Conservation (phyloP, 1,284 basidiomycete species). For the Malassezia psittaci region DNA sequence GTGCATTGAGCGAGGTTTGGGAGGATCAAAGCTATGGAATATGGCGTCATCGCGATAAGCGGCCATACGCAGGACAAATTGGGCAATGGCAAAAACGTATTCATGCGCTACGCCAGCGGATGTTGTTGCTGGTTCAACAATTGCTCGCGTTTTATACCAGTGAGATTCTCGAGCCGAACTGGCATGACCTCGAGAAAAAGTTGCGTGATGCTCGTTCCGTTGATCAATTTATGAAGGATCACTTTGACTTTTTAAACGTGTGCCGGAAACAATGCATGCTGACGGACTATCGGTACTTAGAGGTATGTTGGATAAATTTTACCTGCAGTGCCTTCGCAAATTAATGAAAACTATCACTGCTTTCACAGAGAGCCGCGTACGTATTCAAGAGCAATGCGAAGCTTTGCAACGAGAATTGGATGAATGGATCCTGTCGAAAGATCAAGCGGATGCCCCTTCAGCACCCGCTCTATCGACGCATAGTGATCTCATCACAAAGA, state of each 20-base stretch:
- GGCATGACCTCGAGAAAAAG: conserved; percentile 34
- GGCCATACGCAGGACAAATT: conserved; percentile 21
- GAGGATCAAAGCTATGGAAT: conserved; percentile 26
- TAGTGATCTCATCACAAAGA: conserved; percentile 21
- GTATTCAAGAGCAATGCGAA: conserved; percentile 29
- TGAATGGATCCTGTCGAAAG: conserved; percentile 22
- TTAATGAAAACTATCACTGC: conserved; percentile 31
- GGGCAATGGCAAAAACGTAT: conserved; percentile 43
- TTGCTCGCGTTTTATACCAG: conserved; percentile 40
- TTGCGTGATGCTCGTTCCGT: conserved; percentile 38
- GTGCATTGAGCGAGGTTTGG: conserved; percentile 37
- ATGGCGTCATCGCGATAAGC: conserved; percentile 27
- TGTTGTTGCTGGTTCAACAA: conserved; percentile 45
- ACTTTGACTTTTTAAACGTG: conserved; percentile 43
- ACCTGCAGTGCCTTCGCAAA: conserved; percentile 22
- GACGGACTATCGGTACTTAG: conserved; percentile 35
- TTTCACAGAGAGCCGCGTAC: conserved; percentile 31
- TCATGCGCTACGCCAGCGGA: conserved; percentile 38
- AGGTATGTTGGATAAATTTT: background rate
- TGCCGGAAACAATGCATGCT: conserved; percentile 46
- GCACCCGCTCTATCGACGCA: conserved; percentile 7
- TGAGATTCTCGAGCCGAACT: conserved; percentile 46
- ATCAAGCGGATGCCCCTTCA: conserved; percentile 13
- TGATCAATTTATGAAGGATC: conserved; percentile 45
- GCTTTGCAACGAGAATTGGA: conserved; percentile 25